Percentiles rank a stretch among this genome's conserved stretches.
Conservation (phyloP, 106 monocot genomes). For the Alisma plantagoaquatica region DNA sequence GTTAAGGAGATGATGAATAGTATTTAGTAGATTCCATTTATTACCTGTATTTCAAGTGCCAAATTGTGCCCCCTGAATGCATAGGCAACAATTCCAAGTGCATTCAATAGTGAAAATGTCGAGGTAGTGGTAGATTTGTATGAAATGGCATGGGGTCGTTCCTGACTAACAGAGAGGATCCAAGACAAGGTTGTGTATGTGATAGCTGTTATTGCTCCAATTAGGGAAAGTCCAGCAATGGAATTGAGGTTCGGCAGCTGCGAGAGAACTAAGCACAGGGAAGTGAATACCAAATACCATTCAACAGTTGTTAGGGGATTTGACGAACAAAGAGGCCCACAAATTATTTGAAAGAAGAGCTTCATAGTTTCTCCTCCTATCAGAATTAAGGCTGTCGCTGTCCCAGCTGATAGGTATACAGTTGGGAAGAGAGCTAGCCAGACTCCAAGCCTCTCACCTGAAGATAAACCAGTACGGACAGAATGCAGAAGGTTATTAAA, state of each 20-base stretch:
- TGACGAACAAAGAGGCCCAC: conserved; percentile 62
- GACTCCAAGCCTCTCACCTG: conserved; percentile 81
- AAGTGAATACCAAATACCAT: conserved; percentile 94
- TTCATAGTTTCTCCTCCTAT: conserved; percentile 97
- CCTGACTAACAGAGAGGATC: conserved; percentile 84
- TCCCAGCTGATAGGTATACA: conserved; percentile 89
- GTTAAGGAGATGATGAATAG: background rate
- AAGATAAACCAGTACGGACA: conserved; percentile 4
- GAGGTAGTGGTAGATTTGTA: conserved; percentile 44
- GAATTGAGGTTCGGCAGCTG: conserved; percentile 97
- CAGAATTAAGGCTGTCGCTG: conserved; percentile 86
- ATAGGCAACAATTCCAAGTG: conserved; percentile 89
- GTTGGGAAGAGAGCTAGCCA: conserved; percentile 93
- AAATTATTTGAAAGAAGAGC: conserved; percentile 88
- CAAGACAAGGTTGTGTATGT: conserved; percentile 76
- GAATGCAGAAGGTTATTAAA: background rate
- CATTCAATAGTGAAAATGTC: conserved; percentile 59
- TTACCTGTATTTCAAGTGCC: conserved; percentile 90
- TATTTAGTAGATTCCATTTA: background rate
- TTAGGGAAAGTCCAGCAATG: conserved; percentile 87
- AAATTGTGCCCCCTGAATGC: conserved; percentile 98
- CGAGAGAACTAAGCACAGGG: conserved; percentile 81
- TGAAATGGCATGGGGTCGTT: conserved; percentile 54
- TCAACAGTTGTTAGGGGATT: conserved; percentile 83
- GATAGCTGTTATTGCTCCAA: conserved; percentile 84